Percentiles rank a stretch among this genome's conserved stretches.
phyloP scores from a whole-genome alignment of 768 basidiomycete genomes.

The Mycena vulgaris region DNA sequence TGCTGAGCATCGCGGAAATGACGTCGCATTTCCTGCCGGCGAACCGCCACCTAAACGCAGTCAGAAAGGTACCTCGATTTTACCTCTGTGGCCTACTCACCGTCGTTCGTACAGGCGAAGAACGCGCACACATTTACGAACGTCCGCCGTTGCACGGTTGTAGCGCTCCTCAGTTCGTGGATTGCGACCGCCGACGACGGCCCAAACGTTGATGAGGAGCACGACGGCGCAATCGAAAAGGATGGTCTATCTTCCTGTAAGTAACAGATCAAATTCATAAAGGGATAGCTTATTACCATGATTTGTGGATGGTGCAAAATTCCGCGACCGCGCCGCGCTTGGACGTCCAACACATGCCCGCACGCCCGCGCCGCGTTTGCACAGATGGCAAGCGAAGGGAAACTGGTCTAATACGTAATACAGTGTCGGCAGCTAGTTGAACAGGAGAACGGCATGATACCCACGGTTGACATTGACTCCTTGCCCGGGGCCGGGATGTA shows the following conservation, averaged over 20 bases:
- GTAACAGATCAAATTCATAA: neutral
- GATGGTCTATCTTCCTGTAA: conserved; percentile 18
- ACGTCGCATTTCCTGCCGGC: conserved; percentile 28
- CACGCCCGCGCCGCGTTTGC: conserved; percentile 45
- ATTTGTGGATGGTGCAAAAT: neutral
- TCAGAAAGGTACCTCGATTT: neutral
- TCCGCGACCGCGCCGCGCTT: conserved; percentile 46
- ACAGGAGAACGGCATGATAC: neutral
- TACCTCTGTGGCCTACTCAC: neutral
- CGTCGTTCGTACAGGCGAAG: neutral
- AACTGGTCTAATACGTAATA: conserved; percentile 52
- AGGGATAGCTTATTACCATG: neutral
- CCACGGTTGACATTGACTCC: neutral
- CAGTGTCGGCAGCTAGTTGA: conserved; percentile 42
- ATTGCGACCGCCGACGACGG: neutral
- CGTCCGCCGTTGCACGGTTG: conserved; percentile 53
- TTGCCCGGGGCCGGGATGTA: conserved; percentile 28
- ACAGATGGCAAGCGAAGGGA: conserved; percentile 8
- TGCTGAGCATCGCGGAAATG: conserved; percentile 23
- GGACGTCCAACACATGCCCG: conserved; percentile 61
- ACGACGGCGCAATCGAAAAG: conserved; percentile 50
- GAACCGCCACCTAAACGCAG: conserved; percentile 13
- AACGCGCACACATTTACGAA: conserved; percentile 53
- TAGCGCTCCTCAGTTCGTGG: conserved; percentile 40
- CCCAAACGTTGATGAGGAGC: neutral